These are phyloP conservation scores for Pseudomassariella vexata DNA, from an alignment of 2,329 filamentous ascomycete species.

Conservation along the genomic window DNA sequence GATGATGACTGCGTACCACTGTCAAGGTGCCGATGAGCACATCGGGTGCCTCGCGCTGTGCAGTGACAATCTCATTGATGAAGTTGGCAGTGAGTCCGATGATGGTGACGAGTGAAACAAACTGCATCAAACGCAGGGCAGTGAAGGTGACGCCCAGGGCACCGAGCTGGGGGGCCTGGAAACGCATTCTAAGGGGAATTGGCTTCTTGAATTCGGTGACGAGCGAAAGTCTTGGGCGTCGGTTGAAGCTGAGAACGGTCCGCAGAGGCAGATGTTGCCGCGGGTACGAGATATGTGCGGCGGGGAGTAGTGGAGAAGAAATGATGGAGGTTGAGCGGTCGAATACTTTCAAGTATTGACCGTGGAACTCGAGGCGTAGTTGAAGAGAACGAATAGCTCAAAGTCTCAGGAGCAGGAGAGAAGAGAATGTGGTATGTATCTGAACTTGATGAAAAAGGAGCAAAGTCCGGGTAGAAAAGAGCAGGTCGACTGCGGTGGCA, in stretches of 20 bases:
- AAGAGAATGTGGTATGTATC: no score
- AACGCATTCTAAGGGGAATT: conserved; percentile 34
- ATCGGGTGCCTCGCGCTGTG: conserved; percentile 59
- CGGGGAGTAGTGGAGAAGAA: conserved; percentile 22
- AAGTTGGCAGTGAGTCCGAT: conserved; percentile 81
- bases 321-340: conserved; percentile 22
- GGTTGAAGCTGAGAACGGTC: conserved; percentile 26
- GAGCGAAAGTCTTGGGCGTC: conserved; percentile 35
- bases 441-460: conserved; percentile 8
- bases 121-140: conserved; percentile 64
- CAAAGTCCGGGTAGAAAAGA: conserved; percentile 6
- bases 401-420: background rate
- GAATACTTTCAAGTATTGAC: no score
- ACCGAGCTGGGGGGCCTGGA: conserved; percentile 50
- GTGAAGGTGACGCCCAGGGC: conserved; percentile 77
- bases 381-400: conserved; percentile 1
- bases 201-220: conserved; percentile 27
- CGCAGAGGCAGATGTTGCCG: conserved; percentile 34
- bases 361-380: conserved; percentile 7
- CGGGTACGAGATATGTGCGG: conserved; percentile 32
- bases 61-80: conserved; percentile 66
- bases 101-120: conserved; percentile 65
- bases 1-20: conserved; percentile 57
- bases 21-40: conserved; percentile 74
- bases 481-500: conserved; percentile 16